A percentile compares a stretch with the other conserved stretches of the same genome.
These are phyloP conservation scores for Camellia lanceoleosa DNA, from an alignment of 148 eudicot species.

Conservation along the genomic window DNA sequence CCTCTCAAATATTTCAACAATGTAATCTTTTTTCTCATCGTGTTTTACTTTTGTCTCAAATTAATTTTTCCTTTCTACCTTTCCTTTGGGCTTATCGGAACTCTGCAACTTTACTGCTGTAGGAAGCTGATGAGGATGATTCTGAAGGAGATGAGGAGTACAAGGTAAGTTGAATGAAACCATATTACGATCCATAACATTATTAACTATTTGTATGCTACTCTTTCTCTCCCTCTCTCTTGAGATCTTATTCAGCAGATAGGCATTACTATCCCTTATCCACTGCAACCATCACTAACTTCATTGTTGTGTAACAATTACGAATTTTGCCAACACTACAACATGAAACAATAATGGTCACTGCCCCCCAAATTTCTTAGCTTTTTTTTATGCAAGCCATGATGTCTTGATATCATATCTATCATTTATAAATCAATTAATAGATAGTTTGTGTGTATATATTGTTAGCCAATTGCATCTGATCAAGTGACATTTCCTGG, in stretches of 20 bases:
- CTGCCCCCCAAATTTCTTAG: too few species aligned
- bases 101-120: constrained; percentile 15
- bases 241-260: too few species aligned
- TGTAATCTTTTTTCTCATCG: constrained; percentile 28
- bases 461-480: not conserved
- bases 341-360: too few species aligned
- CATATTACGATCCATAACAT: not conserved
- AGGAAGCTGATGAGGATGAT: constrained; percentile 86
- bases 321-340: too few species aligned
- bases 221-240: not conserved
- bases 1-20: constrained; percentile 20
- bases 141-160: constrained; percentile 54
- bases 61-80: not conserved
- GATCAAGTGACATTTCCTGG: not conserved
- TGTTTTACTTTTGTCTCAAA: not conserved
- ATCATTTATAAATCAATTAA: too few species aligned
- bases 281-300: too few species aligned
- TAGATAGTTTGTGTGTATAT: too few species aligned
- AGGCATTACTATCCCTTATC: too few species aligned
- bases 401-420: too few species aligned
- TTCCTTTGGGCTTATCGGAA: constrained; percentile 3
- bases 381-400: too few species aligned
- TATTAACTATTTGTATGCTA: not conserved
- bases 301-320: too few species aligned
- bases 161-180: constrained; percentile 37